Percentiles rank a stretch among this genome's conserved stretches.
phyloP scores from a whole-genome alignment of 2,329 filamentous ascomycete species.

The Paramyrothecium sp. region DNA sequence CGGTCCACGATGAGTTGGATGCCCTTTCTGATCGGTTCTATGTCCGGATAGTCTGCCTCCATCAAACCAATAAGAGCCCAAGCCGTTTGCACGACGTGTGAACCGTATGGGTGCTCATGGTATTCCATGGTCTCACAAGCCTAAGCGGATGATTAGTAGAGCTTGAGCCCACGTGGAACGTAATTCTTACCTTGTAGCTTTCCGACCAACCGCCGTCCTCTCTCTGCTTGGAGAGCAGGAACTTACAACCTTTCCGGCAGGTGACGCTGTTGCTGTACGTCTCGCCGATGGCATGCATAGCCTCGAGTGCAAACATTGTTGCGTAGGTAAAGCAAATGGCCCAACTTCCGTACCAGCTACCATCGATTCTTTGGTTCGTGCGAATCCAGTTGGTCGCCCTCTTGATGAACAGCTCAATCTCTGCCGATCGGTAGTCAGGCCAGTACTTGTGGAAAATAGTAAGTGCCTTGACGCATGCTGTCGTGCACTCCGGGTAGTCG shows the following conservation, averaged over 20 bases:
- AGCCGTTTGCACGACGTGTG: conserved; percentile 90
- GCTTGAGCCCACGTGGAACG: neutral
- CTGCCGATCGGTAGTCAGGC: conserved; percentile 73
- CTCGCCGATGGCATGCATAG: conserved; percentile 78
- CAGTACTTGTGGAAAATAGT: conserved; percentile 79
- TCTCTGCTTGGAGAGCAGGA: conserved; percentile 81
- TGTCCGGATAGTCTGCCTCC: conserved; percentile 78
- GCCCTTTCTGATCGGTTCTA: conserved; percentile 69
- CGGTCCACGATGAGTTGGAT: conserved; percentile 80
- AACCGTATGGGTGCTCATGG: conserved; percentile 69
- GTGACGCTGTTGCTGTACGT: conserved; percentile 71
- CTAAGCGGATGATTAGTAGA: conserved; percentile 31
- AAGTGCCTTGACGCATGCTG: conserved; percentile 85
- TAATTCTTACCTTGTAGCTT: conserved; percentile 67
- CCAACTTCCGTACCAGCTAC: conserved; percentile 98
- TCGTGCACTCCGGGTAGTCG: conserved; percentile 97
- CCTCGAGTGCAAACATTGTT: conserved; percentile 92
- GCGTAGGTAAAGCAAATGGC: conserved; percentile 98
- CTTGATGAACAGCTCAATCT: conserved; percentile 72
- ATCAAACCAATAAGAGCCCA: conserved; percentile 85
- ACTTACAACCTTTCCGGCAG: conserved; percentile 76
- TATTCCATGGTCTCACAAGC: conserved; percentile 78
- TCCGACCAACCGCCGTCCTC: conserved; percentile 95
- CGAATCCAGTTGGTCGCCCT: conserved; percentile 83
- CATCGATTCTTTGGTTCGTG: conserved; percentile 71